These are phyloP conservation scores for Xylaria sp. DNA, from an alignment of 2,329 filamentous ascomycete genomes.

Conservation along the genomic window DNA sequence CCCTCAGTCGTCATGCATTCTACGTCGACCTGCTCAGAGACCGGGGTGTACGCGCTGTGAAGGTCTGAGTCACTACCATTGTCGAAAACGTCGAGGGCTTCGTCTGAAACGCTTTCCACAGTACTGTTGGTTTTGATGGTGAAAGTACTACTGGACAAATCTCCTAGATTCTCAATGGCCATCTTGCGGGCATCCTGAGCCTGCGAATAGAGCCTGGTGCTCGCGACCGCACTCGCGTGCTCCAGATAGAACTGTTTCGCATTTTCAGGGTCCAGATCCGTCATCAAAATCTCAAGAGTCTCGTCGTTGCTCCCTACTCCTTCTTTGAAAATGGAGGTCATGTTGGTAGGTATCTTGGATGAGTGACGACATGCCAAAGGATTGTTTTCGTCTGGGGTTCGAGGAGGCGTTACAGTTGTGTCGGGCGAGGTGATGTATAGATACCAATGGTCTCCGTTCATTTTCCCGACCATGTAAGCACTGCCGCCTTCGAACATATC, in stretches of 20 bases:
- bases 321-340: constrained; percentile 45
- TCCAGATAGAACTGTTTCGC: constrained; percentile 73
- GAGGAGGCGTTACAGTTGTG: constrained; percentile 78
- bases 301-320: constrained; percentile 67
- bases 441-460: constrained; percentile 99
- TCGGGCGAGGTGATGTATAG: constrained; percentile 92
- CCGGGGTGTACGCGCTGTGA: constrained; percentile 61
- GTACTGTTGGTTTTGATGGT: constrained; percentile 48
- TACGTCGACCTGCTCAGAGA: constrained; percentile 63
- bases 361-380: constrained; percentile 47
- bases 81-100: constrained; percentile 80
- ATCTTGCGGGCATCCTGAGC: constrained; percentile 67
- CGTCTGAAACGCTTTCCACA: constrained; percentile 53
- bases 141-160: constrained; percentile 57
- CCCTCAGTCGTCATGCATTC: constrained; percentile 89
- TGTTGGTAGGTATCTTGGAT: constrained; percentile 62
- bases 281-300: constrained; percentile 77
- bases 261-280: constrained; percentile 70
- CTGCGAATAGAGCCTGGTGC: constrained; percentile 74
- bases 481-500: constrained; percentile 90
- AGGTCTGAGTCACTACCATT: constrained; percentile 62
- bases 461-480: constrained; percentile 99
- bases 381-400: constrained; percentile 68
- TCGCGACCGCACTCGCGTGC: constrained; percentile 86
- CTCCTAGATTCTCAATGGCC: constrained; percentile 63